These are phyloP conservation scores for Rehmannia glutinosa DNA, from an alignment of 257 asterid genomes.

Conservation along the genomic window DNA sequence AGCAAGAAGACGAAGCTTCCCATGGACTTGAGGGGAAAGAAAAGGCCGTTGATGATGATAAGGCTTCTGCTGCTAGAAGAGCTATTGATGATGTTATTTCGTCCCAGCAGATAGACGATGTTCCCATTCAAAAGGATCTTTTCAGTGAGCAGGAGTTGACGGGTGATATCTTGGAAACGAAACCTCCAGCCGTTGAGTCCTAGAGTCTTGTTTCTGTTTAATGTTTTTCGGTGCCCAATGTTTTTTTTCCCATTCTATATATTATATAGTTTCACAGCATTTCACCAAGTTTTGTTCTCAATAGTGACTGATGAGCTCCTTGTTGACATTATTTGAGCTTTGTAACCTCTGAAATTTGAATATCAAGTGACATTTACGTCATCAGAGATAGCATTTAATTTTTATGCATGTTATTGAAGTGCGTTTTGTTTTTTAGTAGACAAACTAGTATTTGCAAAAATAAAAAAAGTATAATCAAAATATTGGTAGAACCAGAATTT, in stretches of 20 bases:
- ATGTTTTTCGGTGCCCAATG: background rate
- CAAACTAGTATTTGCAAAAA: too few species aligned
- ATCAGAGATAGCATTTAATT: too few species aligned
- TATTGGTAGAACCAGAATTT: too few species aligned
- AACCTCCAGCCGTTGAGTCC: constrained; percentile 8
- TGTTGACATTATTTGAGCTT: too few species aligned
- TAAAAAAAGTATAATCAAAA: too few species aligned
- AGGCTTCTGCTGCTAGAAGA: constrained; percentile 49
- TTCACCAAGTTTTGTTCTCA: background rate
- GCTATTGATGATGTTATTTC: constrained; percentile 58
- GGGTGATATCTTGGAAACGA: constrained; percentile 29
- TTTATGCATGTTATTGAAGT: too few species aligned
- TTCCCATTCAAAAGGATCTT: constrained; percentile 68
- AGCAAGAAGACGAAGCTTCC: constrained; percentile 41
- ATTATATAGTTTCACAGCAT: background rate
- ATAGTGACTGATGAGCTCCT: too few species aligned
- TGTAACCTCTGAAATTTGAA: too few species aligned
- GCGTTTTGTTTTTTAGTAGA: too few species aligned
- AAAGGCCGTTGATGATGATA: constrained; percentile 29
- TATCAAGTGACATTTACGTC: too few species aligned
- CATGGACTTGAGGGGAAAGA: constrained; percentile 29
- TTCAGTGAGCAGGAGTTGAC: constrained; percentile 55
- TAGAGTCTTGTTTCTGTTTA: background rate
- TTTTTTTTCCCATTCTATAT: background rate
- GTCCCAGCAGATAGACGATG: constrained; percentile 65